Conservation (phyloP, 208 protist species). For the Wallacemonas sp. region DNA sequence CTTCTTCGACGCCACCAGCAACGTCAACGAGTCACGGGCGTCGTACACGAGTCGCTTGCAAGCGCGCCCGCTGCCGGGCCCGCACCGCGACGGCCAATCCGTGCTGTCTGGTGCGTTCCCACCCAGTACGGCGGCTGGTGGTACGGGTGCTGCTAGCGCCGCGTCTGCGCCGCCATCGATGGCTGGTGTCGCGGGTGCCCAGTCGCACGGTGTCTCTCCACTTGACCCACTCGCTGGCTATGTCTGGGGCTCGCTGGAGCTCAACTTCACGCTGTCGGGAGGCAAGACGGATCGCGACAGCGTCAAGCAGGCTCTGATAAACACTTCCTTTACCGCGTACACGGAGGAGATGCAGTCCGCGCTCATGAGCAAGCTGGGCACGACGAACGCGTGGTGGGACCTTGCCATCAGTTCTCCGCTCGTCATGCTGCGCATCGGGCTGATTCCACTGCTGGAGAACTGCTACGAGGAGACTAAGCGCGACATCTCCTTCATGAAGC, state of each 20-base stretch:
- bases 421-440: slow-evolving; percentile 67
- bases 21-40: background rate
- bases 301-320: slow-evolving; percentile 31
- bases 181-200: background rate
- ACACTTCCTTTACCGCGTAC: slow-evolving; percentile 38
- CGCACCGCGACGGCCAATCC: too few species aligned
- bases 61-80: background rate
- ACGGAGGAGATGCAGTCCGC: slow-evolving; percentile 53
- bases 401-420: slow-evolving; percentile 62
- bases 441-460: slow-evolving; percentile 54
- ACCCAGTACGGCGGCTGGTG: too few species aligned
- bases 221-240: slow-evolving; percentile 64
- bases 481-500: slow-evolving; percentile 56
- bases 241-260: slow-evolving; percentile 80
- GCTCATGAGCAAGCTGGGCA: slow-evolving; percentile 51
- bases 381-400: slow-evolving; percentile 70
- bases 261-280: slow-evolving; percentile 73
- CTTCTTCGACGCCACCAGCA: background rate
- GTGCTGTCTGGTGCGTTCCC: too few species aligned
- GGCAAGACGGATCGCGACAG: slow-evolving; percentile 55
- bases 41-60: background rate
- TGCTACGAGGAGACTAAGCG: slow-evolving; percentile 72
- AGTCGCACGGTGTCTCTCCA: background rate
- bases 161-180: background rate
- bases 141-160: too few species aligned